Percentiles rank a stretch among this genome's conserved stretches.
These are phyloP conservation scores for Talaromyces sp. DNA, from an alignment of 2,329 filamentous ascomycete species.

Conservation along the genomic window DNA sequence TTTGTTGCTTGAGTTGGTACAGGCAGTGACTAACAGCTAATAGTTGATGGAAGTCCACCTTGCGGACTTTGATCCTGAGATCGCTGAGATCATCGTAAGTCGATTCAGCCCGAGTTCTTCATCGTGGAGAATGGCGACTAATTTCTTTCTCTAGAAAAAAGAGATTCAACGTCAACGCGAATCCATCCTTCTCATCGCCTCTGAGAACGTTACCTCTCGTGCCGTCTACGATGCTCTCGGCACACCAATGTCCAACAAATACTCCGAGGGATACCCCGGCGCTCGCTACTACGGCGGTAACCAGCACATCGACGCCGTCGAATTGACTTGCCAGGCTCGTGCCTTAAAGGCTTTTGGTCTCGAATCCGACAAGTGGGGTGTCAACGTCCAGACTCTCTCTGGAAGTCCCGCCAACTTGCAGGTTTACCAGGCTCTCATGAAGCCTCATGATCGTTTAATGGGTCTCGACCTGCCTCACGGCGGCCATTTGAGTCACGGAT, in stretches of 20 bases:
- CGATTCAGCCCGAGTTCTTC: background rate
- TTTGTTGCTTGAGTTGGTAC: too few relatives aligned
- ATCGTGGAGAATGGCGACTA: background rate
- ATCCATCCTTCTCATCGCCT: constrained; percentile 97
- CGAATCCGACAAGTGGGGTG: constrained; percentile 87
- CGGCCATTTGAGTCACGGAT: constrained; percentile 92
- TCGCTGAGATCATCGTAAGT: constrained; percentile 91
- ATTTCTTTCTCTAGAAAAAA: constrained; percentile 59
- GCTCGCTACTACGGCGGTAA: constrained; percentile 99
- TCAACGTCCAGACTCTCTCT: constrained; percentile 93
- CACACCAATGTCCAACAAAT: constrained; percentile 96
- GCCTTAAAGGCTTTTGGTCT: constrained; percentile 88
- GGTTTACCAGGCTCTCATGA: constrained; percentile 92
- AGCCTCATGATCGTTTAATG: constrained; percentile 93
- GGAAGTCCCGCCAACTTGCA: constrained; percentile 96
- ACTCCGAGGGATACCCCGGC: constrained; percentile 97
- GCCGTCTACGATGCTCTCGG: constrained; percentile 97
- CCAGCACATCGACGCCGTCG: constrained; percentile 96
- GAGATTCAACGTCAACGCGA: constrained; percentile 97
- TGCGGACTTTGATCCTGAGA: constrained; percentile 85
- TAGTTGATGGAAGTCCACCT: constrained; percentile 96
- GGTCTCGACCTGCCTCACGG: constrained; percentile 94
- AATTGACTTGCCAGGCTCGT: constrained; percentile 90
- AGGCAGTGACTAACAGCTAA: background rate
- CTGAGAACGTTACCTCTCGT: constrained; percentile 98